phyloP scores from a whole-genome alignment of 306 rosid species.

The Quercus wislizeni region DNA sequence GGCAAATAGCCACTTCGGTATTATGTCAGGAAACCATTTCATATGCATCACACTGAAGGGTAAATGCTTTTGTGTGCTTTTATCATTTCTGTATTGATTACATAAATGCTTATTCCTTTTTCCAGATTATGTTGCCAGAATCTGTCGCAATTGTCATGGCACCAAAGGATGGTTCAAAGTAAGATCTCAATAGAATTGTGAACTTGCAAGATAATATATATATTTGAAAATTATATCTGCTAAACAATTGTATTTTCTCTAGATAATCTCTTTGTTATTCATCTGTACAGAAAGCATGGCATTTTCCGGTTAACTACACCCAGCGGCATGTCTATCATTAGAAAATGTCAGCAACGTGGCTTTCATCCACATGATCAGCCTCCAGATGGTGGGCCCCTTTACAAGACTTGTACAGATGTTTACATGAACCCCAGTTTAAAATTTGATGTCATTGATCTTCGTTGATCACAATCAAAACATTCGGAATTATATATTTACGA shows the following conservation, averaged over 20 bases:
- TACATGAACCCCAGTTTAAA: slow-evolving; percentile 80
- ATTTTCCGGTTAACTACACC: slow-evolving; percentile 90
- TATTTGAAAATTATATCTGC: background rate
- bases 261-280: slow-evolving; percentile 14
- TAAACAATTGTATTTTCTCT: background rate
- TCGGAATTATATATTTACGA: slow-evolving; percentile 5
- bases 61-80: background rate
- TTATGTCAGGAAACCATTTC: background rate
- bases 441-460: slow-evolving; percentile 91
- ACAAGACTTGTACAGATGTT: slow-evolving; percentile 84
- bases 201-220: background rate
- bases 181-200: slow-evolving; percentile 24
- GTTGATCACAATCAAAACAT: slow-evolving; percentile 33
- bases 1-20: background rate
- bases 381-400: slow-evolving; percentile 91
- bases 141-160: slow-evolving; percentile 99
- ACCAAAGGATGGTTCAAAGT: slow-evolving; percentile 76
- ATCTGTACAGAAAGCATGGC: slow-evolving; percentile 73
- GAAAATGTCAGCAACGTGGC: slow-evolving; percentile 89
- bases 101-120: slow-evolving; percentile 19
- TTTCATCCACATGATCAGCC: slow-evolving; percentile 84
- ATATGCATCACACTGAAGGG: background rate
- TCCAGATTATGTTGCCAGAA: slow-evolving; percentile 97
- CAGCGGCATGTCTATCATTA: slow-evolving; percentile 88
- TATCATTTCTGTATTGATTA: slow-evolving; percentile 10